A percentile compares a stretch with the other conserved stretches of the same genome.
Conservation (phyloP, 2,329 filamentous ascomycete genomes). For the Phaeosphaeriaceae sp. region DNA sequence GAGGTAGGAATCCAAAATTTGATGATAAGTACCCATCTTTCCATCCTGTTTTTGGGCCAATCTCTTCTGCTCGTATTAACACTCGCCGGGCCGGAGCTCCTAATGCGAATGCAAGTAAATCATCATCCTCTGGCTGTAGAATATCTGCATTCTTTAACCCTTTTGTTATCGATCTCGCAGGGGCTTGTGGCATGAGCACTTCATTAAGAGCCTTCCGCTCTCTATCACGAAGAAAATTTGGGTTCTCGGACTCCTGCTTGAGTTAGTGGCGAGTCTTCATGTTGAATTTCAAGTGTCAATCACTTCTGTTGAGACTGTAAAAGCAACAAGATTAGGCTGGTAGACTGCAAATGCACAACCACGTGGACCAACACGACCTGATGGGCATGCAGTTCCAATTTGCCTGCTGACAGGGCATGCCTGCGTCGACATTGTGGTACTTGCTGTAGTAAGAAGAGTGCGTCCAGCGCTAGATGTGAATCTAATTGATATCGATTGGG, state of each 20-base stretch:
- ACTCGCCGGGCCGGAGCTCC: constrained; percentile 62
- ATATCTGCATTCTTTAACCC: constrained; percentile 56
- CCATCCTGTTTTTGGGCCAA: constrained; percentile 59
- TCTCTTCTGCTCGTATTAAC: constrained; percentile 58
- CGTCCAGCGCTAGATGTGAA: constrained; percentile 13
- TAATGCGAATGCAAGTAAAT: constrained; percentile 59
- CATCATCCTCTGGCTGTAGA: constrained; percentile 57
- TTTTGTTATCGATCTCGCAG: constrained; percentile 23
- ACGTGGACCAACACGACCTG: constrained; percentile 19
- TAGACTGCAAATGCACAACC: constrained; percentile 31
- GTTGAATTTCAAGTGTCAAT: neutral
- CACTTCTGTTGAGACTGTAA: constrained; percentile 20
- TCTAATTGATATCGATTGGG: neutral
- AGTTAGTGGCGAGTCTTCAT: constrained; percentile 1
- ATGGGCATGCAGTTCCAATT: constrained; percentile 17
- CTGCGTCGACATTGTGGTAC: constrained; percentile 14
- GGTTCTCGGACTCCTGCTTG: constrained; percentile 8
- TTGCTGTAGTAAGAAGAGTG: constrained; percentile 1
- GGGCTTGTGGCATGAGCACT: constrained; percentile 28
- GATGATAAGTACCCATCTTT: constrained; percentile 59
- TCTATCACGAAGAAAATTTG: constrained; percentile 15
- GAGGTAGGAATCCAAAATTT: constrained; percentile 60
- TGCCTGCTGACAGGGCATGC: constrained; percentile 20
- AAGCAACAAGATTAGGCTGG: constrained; percentile 20
- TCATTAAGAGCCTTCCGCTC: constrained; percentile 26